Conservation (phyloP, 2,329 filamentous ascomycete species). For the Aspergillus sp. region DNA sequence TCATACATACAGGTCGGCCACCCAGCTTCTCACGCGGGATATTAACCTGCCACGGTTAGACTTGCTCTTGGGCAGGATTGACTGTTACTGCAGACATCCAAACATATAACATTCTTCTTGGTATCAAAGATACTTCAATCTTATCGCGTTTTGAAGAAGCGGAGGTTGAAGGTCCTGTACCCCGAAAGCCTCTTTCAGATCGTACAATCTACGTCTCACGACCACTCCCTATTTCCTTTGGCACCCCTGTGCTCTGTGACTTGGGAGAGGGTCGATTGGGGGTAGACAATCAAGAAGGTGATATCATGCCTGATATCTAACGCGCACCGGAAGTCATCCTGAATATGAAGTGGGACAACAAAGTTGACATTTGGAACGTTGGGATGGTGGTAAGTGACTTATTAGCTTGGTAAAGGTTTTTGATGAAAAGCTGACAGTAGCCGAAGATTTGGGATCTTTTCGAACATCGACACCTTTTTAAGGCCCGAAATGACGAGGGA, state of each 20-base stretch:
- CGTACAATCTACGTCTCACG: constrained; percentile 31
- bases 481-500: constrained; percentile 9
- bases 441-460: constrained; percentile 25
- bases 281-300: constrained; percentile 16
- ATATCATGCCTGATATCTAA: constrained; percentile 32
- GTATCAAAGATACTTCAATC: constrained; percentile 31
- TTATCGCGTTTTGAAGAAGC: constrained; percentile 30
- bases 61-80: not conserved
- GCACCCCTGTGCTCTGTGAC: constrained; percentile 30
- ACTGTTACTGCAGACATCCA: constrained; percentile 29
- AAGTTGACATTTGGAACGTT: constrained; percentile 35
- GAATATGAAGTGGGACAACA: constrained; percentile 31
- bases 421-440: constrained; percentile 7
- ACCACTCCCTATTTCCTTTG: constrained; percentile 20
- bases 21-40: too few relatives aligned
- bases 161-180: constrained; percentile 28
- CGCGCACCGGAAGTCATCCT: constrained; percentile 33
- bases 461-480: constrained; percentile 19
- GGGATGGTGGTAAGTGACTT: constrained; percentile 25
- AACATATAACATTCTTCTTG: constrained; percentile 34
- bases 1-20: constrained; percentile 31
- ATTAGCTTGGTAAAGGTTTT: not conserved
- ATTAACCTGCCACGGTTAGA: not conserved
- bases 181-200: constrained; percentile 30
- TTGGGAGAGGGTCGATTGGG: constrained; percentile 30